Percentiles rank a stretch among this genome's conserved stretches.
phyloP scores from a whole-genome alignment of 2,329 filamentous ascomycete genomes.

The Hymenoscyphus albidus region DNA sequence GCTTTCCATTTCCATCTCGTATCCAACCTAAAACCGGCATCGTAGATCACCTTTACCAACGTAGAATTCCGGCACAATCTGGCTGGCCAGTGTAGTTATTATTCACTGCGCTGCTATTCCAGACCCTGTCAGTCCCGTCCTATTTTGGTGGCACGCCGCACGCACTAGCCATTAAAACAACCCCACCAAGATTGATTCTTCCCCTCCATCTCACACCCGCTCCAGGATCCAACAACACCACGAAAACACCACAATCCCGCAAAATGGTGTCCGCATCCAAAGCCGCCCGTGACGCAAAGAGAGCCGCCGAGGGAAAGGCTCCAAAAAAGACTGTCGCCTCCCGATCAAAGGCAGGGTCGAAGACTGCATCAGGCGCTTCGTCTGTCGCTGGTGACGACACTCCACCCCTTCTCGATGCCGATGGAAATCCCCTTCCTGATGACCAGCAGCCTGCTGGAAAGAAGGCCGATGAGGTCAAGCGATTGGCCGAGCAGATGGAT shows the following conservation, averaged over 20 bases:
- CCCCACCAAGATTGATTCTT: conserved; percentile 17
- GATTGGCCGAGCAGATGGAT: conserved; percentile 89
- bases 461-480: conserved; percentile 78
- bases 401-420: conserved; percentile 57
- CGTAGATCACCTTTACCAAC: neutral
- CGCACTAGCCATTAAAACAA: neutral
- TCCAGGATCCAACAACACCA: conserved; percentile 12
- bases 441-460: conserved; percentile 64
- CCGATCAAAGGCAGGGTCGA: conserved; percentile 62
- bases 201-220: conserved; percentile 13
- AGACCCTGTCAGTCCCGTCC: neutral
- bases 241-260: conserved; percentile 19
- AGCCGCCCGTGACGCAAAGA: conserved; percentile 68
- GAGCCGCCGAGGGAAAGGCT: conserved; percentile 67
- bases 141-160: conserved; percentile 1
- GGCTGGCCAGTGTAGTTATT: neutral
- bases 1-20: neutral
- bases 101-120: neutral
- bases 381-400: conserved; percentile 68
- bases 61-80: neutral
- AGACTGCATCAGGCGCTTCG: conserved; percentile 57
- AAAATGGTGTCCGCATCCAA: conserved; percentile 68
- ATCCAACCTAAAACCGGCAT: neutral
- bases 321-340: conserved; percentile 74
- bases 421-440: conserved; percentile 50